phyloP scores from a whole-genome alignment of 139 green algal genomes.

The Ettlia oleoabundans region DNA sequence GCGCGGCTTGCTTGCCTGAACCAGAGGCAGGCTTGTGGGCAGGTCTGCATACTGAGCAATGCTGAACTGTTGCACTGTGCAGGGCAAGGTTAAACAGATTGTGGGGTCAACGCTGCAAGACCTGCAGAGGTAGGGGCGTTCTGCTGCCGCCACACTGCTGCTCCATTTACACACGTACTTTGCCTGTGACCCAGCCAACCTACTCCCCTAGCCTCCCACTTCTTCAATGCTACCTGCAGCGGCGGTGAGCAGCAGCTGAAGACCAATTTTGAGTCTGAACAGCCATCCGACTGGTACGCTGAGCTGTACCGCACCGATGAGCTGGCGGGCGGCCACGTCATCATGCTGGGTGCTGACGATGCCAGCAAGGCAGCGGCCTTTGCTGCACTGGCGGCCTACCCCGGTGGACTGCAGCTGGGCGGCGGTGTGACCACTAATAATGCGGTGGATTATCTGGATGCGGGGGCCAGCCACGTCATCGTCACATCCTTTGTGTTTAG shows the following conservation, averaged over 20 bases:
- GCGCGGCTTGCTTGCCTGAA: too few relatives aligned
- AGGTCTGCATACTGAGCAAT: background rate
- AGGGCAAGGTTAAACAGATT: slow-evolving; percentile 99
- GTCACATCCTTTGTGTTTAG: slow-evolving; percentile 96
- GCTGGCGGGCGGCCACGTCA: slow-evolving; percentile 94
- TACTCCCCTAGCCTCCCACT: background rate
- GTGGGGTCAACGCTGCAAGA: slow-evolving; percentile 94
- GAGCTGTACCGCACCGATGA: slow-evolving; percentile 84
- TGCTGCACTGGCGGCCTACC: slow-evolving; percentile 80
- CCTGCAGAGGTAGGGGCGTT: slow-evolving; percentile 47
- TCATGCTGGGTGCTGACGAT: slow-evolving; percentile 94
- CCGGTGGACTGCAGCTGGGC: slow-evolving; percentile 93
- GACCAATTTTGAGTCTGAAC: slow-evolving; percentile 96
- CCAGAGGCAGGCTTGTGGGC: too few relatives aligned
- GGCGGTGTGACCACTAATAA: slow-evolving; percentile 92
- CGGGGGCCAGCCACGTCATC: slow-evolving; percentile 95
- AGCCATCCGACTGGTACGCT: slow-evolving; percentile 83
- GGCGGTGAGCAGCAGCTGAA: slow-evolving; percentile 53
- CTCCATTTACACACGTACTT: background rate
- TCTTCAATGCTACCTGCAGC: slow-evolving; percentile 1
- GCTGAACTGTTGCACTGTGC: slow-evolving; percentile 9
- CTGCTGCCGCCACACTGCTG: too few relatives aligned
- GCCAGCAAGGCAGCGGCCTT: slow-evolving; percentile 67
- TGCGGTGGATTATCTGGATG: slow-evolving; percentile 86
- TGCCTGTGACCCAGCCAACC: background rate